Conservation (phyloP, 768 basidiomycete genomes). For the Sistotremastrum niveocremeum region DNA sequence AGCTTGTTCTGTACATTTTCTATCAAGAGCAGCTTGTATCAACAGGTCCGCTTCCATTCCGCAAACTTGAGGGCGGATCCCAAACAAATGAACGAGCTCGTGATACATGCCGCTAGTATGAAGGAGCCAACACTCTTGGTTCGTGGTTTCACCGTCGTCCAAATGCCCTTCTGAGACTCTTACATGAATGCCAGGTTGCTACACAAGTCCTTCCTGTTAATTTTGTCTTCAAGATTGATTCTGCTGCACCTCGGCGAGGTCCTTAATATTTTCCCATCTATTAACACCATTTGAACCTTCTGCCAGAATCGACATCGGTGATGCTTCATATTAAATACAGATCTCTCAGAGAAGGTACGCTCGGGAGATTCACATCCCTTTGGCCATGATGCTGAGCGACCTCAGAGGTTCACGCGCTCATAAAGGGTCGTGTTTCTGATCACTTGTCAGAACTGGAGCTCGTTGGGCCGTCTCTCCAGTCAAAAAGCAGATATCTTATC, state of each 20-base stretch:
- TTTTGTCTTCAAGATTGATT: conserved; percentile 72
- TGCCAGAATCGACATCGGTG: conserved; percentile 47
- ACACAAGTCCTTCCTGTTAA: conserved; percentile 63
- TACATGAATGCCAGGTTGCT: conserved; percentile 38
- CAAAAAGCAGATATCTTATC: too few relatives aligned
- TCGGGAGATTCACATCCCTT: background rate
- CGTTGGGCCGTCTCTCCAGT: too few relatives aligned
- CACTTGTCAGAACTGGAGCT: conserved; percentile 2
- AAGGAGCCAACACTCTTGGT: conserved; percentile 31
- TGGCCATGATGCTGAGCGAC: background rate
- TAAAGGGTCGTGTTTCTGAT: conserved; percentile 15
- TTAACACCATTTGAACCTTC: background rate
- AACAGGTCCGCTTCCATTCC: conserved; percentile 26
- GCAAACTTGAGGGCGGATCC: background rate
- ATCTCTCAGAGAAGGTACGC: conserved; percentile 66
- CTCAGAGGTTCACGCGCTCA: conserved; percentile 54
- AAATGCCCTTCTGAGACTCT: conserved; percentile 2
- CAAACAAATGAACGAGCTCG: conserved; percentile 19
- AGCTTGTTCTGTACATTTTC: background rate
- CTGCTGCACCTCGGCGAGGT: conserved; percentile 44
- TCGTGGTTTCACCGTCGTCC: background rate
- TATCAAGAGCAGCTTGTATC: background rate
- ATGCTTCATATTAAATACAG: conserved; percentile 60
- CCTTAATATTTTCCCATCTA: conserved; percentile 6
- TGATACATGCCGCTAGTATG: conserved; percentile 32